A percentile compares a stretch with the other conserved stretches of the same genome.
Evolutionary conservation across 257 asterid genomes (phyloP).

Genomic region (Echites panduratus): DNA sequence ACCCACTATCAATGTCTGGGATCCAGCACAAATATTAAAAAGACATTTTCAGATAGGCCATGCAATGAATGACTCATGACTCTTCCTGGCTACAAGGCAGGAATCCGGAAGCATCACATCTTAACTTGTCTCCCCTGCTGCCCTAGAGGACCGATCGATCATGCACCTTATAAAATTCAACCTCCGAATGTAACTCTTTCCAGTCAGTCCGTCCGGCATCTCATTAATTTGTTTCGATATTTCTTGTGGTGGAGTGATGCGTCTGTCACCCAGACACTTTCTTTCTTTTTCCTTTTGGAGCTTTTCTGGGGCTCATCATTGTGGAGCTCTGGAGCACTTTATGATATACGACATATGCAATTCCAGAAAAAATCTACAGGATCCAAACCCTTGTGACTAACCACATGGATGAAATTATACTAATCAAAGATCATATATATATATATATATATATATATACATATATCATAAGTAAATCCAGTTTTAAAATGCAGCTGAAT

Average conservation of each 20-base stretch:
- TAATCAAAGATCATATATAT: too few relatives aligned
- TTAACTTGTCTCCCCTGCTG: not conserved
- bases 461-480: too few relatives aligned
- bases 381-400: too few relatives aligned
- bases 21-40: slow-evolving; percentile 24
- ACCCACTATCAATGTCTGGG: slow-evolving; percentile 59
- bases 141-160: not conserved
- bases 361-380: too few relatives aligned
- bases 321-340: not conserved
- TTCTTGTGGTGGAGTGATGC: too few relatives aligned
- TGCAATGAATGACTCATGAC: not conserved
- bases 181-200: not conserved
- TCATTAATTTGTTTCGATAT: not conserved
- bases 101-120: not conserved
- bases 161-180: not conserved
- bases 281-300: not conserved
- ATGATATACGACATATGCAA: too few relatives aligned
- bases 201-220: not conserved
- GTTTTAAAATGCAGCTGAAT: too few relatives aligned
- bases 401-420: too few relatives aligned
- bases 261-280: not conserved
- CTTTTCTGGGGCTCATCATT: not conserved
- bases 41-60: slow-evolving; percentile 25
- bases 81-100: not conserved
- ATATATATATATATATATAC: too few relatives aligned